Base-by-base conservation (phyloP, 2,329 filamentous ascomycete genomes). In the Venturia aucupariae region DNA sequence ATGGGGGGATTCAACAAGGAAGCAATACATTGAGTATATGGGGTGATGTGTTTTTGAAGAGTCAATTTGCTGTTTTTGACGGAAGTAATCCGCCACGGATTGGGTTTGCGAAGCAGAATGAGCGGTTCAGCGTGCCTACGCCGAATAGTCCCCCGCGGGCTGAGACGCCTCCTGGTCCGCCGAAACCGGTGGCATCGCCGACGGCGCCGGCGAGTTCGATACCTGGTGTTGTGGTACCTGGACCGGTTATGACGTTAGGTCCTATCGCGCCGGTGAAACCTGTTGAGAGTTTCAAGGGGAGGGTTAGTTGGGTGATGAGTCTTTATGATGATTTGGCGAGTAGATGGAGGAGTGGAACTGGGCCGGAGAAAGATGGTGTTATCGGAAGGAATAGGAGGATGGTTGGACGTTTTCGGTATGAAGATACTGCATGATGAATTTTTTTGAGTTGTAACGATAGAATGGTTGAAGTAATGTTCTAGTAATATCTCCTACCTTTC, bases 11-110 rank as follows among this genome's bases (percentile, higher is more conserved):
- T 67, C 90, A 94, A 79, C 27, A 62, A 15, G 61, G 61, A 2
- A 32, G 24, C 10, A 17, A 30, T 17, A 51, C 61, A 15, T 27
- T 62, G 27, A 62, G 61, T 51, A 90, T 95, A 71, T 83, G 92
- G 64, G 90, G 90, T 10, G 89, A 92, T 66, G 80, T 89, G 64
- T 90, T 92, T 78, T 81, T 94, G 68, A 94, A 94, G 83, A 84
- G 84, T 64, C 80, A 89, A 67, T 92, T 89, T 72, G 85, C 88
- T 35, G 84, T 90, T 59, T 91, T 90, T 73, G 87, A 91, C 32
- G 75, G 69, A 74, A 75, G 35, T 67, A 69, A 64, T 59, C 66
- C 22, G 69, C 77, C 78, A 22, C 68, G 77, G 44, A 70, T 81
- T 39, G 78, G 79, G 5, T 79, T 80, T 64, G 79, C 78, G 11